Percentiles rank a stretch among this genome's conserved stretches.
Conservation (phyloP, 495 filamentous ascomycete genomes). For the Oidiodendron maius region DNA sequence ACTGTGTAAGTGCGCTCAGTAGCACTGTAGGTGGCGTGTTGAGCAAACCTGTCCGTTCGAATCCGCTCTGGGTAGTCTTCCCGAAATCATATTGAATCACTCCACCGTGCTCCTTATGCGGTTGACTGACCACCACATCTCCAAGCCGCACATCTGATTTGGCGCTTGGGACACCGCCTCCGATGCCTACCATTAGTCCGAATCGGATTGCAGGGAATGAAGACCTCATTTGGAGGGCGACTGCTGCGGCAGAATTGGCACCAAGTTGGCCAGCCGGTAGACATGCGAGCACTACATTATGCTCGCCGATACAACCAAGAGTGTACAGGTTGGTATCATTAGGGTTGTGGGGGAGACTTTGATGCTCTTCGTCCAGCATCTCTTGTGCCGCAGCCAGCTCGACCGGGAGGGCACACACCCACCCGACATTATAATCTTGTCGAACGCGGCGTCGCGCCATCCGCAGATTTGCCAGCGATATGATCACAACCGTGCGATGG, state of each 20-base stretch:
- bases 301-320: constrained; percentile 20
- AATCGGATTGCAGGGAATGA: constrained; percentile 12
- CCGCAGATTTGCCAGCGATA: no score
- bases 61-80: neutral
- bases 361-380: constrained; percentile 29
- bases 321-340: constrained; percentile 25
- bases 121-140: constrained; percentile 6
- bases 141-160: no score
- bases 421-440: constrained; percentile 30
- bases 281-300: constrained; percentile 5
- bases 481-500: no score
- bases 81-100: no score
- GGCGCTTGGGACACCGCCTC: constrained; percentile 21
- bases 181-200: constrained; percentile 25
- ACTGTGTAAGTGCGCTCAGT: constrained; percentile 15
- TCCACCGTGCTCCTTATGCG: neutral
- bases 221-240: neutral
- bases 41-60: constrained; percentile 2
- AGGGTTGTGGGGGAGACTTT: constrained; percentile 11
- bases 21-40: constrained; percentile 25
- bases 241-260: neutral
- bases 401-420: constrained; percentile 30
- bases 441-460: no score
- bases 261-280: neutral
- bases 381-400: constrained; percentile 26